These are phyloP conservation scores for Skeletonema potamos DNA, from an alignment of 108 stramenopile genomes.

Conservation along the genomic window DNA sequence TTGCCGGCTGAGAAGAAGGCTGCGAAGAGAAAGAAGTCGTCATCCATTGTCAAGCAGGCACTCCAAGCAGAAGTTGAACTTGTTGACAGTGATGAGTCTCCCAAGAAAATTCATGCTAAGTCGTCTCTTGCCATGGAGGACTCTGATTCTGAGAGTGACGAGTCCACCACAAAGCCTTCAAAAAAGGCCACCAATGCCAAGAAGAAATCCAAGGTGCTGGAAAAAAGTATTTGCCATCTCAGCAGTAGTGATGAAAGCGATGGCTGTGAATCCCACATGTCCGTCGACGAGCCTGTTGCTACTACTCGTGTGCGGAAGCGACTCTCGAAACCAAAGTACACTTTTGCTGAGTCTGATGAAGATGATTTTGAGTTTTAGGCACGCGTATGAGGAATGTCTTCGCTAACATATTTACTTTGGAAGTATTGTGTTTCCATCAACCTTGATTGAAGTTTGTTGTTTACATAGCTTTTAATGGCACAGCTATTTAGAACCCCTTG, in stretches of 20 bases:
- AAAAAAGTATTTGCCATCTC: not conserved
- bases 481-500: slow-evolving; percentile 75
- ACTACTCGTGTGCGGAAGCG: not conserved
- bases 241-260: not conserved
- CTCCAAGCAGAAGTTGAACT: slow-evolving; percentile 7
- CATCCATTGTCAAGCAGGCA: slow-evolving; percentile 19
- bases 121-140: not conserved
- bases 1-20: slow-evolving; percentile 1
- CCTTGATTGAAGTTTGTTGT: not conserved
- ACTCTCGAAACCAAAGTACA: not conserved
- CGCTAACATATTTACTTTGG: not conserved
- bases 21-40: slow-evolving; percentile 14
- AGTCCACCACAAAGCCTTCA: not conserved
- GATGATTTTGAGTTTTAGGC: not conserved
- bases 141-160: not conserved
- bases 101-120: not conserved
- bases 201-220: not conserved
- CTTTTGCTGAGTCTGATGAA: not conserved
- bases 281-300: not conserved
- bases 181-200: not conserved
- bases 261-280: not conserved
- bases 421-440: not conserved
- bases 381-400: not conserved
- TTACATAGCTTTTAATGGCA: not conserved
- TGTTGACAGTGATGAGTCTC: slow-evolving; percentile 21